Conservation (phyloP, 768 basidiomycete species). For the Boletus rubroflammeus region DNA sequence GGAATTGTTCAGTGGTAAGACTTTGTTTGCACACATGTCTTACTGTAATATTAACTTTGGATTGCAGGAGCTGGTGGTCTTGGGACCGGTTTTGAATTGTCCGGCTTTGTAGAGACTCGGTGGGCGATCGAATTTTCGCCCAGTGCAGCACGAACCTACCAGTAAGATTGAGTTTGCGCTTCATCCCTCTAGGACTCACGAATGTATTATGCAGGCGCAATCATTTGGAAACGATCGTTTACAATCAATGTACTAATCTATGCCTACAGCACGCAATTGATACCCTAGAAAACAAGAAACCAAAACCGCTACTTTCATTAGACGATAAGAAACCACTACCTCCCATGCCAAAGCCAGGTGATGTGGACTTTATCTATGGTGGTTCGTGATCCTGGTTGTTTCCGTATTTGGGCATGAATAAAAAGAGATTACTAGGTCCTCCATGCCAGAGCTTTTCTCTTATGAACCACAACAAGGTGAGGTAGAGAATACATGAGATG, state of each 20-base stretch:
- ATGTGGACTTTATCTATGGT: slow-evolving; percentile 72
- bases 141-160: slow-evolving; percentile 60
- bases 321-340: slow-evolving; percentile 37
- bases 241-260: slow-evolving; percentile 59
- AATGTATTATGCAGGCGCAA: slow-evolving; percentile 45
- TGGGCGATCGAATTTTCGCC: slow-evolving; percentile 69
- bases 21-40: not conserved
- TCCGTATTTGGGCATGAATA: not conserved
- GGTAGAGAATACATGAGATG: slow-evolving; percentile 6
- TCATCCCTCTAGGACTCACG: not conserved
- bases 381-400: slow-evolving; percentile 39
- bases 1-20: slow-evolving; percentile 67
- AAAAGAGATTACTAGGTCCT: slow-evolving; percentile 44
- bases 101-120: slow-evolving; percentile 57
- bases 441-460: slow-evolving; percentile 73
- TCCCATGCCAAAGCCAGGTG: slow-evolving; percentile 53
- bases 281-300: slow-evolving; percentile 38
- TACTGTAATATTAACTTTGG: not conserved
- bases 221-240: slow-evolving; percentile 57
- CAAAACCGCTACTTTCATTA: slow-evolving; percentile 39
- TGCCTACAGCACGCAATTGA: slow-evolving; percentile 59
- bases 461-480: slow-evolving; percentile 60
- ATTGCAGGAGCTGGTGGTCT: slow-evolving; percentile 69
- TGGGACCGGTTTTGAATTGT: slow-evolving; percentile 61
- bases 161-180: slow-evolving; percentile 36